These are phyloP conservation scores for Fusarium palustre DNA, from an alignment of 2,329 filamentous ascomycete species.

Conservation along the genomic window DNA sequence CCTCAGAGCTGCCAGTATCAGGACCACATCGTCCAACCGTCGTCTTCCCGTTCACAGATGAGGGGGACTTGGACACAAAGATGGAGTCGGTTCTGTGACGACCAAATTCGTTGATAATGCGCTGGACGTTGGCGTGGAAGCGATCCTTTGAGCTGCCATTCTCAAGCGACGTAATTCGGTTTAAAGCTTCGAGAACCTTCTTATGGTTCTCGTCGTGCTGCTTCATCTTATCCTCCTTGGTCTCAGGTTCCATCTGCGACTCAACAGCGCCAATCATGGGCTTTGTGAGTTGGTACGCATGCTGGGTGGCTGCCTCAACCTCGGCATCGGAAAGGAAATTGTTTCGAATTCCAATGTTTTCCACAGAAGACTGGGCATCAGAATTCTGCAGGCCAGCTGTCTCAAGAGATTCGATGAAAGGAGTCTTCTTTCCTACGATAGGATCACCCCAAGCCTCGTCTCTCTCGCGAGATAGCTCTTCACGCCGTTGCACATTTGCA, in stretches of 20 bases:
- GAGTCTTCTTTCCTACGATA: conserved; percentile 80
- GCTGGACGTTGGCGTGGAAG: conserved; percentile 82
- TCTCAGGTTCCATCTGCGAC: conserved; percentile 56
- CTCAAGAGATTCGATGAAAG: conserved; percentile 86
- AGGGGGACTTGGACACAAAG: conserved; percentile 72
- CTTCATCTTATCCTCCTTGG: conserved; percentile 52
- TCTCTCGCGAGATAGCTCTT: conserved; percentile 74
- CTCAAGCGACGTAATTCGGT: conserved; percentile 80
- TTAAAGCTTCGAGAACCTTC: conserved; percentile 79
- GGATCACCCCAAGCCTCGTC: conserved; percentile 78
- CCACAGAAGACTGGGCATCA: conserved; percentile 49
- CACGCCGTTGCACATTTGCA: conserved; percentile 81
- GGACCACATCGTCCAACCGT: conserved; percentile 76
- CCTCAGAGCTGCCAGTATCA: conserved; percentile 94
- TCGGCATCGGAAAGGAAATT: conserved; percentile 78
- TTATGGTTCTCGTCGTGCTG: conserved; percentile 68
- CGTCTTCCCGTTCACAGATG: conserved; percentile 54
- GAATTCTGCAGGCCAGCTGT: conserved; percentile 67
- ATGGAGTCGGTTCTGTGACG: conserved; percentile 85
- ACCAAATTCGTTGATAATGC: conserved; percentile 89
- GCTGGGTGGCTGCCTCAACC: conserved; percentile 72
- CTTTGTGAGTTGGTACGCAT: conserved; percentile 75
- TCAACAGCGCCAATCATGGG: conserved; percentile 59
- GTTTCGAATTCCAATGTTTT: conserved; percentile 70
- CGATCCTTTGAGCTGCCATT: conserved; percentile 84